Conservation (phyloP, 495 filamentous ascomycete genomes). For the Barbatosphaeria neglecta region DNA sequence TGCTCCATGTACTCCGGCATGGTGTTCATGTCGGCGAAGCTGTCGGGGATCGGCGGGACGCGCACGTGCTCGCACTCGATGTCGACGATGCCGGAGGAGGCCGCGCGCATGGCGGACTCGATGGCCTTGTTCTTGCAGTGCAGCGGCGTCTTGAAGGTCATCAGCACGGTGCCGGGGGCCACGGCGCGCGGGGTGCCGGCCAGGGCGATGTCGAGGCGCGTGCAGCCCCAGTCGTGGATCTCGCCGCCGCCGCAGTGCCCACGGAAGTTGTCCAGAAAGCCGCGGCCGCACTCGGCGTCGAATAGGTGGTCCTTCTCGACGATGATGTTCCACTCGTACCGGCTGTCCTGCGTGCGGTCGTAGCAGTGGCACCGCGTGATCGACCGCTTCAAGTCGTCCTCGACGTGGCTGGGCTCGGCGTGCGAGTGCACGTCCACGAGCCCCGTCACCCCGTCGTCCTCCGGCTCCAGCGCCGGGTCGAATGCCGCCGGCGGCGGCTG, state of each 20-base stretch:
- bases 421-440: too few species aligned
- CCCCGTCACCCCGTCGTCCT: too few species aligned
- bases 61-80: neutral
- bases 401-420: too few species aligned
- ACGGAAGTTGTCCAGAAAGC: neutral
- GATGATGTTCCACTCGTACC: neutral
- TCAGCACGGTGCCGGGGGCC: neutral
- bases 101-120: neutral
- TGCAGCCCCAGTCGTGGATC: neutral
- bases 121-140: neutral
- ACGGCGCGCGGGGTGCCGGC: neutral
- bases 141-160: neutral
- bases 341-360: too few species aligned
- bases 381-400: too few species aligned
- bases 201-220: neutral
- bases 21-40: neutral
- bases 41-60: neutral
- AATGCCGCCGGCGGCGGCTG: too few species aligned
- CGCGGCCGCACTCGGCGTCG: neutral
- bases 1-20: too few species aligned
- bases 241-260: neutral
- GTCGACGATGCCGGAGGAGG: neutral
- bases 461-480: too few species aligned
- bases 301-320: neutral
- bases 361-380: too few species aligned